Evolutionary conservation across 768 basidiomycete species (phyloP), one percentile per base, ranked within the genome.

Genomic region (Auriscalpium orientale): DNA sequence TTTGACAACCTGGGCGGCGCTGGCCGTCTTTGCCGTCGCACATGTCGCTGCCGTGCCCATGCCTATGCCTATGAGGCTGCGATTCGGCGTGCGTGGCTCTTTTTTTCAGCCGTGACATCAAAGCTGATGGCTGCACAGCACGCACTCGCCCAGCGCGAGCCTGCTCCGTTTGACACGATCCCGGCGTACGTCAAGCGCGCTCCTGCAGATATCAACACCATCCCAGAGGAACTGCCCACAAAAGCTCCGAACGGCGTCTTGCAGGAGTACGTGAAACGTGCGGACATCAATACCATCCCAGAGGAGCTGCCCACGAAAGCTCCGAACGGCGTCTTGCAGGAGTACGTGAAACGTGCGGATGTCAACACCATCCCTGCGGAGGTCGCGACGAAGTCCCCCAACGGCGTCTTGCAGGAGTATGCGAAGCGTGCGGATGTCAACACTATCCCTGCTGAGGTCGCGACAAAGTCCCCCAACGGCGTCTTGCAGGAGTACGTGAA

Each of bases 1-100:
- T 55, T 60, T 72, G 62, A 58, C 77, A 62, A 54, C 76, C 53
- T 65, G 76, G 51, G 59, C 75, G 54, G 58, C 78, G 56, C 64
- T 76, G 51, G 68, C 76, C 55, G 59, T 75, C 59, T 66, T 79
- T 63, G 74, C 75, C 59, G 70, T 76, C 62, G 74, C 77, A 62
- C 77, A 70, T 49, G 68, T 74, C 46, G 70, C 72, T 38, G 70
- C 68, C 16, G 68, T 49, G 7, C 72, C 82, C 8, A 58, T 80
- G 56, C 76, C 78, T n/a, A 68, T 74, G 66, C 71, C 73, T 40
- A 35, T 70, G 11, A 28, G 34, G 21, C 13, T 44, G 20, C 64
- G 58, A n/a, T 74, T 81, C 51, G 56, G 75, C 64, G 40, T 56
- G 16, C 8, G 50, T 51, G 13, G 3, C 50, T 11, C 13, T 20